These are phyloP conservation scores for Phaffia tasmanica DNA, from an alignment of 768 basidiomycete genomes.

Conservation along the genomic window DNA sequence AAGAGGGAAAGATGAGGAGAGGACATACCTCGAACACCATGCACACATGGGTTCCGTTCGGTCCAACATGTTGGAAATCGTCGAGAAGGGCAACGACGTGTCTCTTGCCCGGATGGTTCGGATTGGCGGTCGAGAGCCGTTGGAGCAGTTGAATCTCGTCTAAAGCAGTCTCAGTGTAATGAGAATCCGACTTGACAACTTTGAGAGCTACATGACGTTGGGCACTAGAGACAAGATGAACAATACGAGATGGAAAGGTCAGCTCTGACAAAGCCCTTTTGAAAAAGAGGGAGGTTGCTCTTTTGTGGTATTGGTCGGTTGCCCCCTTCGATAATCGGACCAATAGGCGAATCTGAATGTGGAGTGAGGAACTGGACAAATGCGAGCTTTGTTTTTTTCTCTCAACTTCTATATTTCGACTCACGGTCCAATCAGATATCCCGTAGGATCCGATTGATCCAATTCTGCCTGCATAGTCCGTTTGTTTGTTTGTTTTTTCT, in stretches of 20 bases:
- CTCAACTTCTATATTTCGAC: too few relatives aligned
- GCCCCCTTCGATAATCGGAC: background rate
- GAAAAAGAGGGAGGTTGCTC: too few relatives aligned
- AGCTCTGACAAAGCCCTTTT: background rate
- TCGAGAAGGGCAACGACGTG: slow-evolving; percentile 97
- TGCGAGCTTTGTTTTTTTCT: too few relatives aligned
- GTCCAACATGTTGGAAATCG: slow-evolving; percentile 92
- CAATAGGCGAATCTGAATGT: background rate
- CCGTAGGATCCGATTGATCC: background rate
- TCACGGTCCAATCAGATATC: too few relatives aligned
- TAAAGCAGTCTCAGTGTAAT: slow-evolving; percentile 95
- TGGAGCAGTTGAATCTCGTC: slow-evolving; percentile 98
- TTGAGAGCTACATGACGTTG: slow-evolving; percentile 96
- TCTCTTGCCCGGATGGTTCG: slow-evolving; percentile 70
- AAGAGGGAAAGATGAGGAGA: slow-evolving; percentile 32
- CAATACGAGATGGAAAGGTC: background rate
- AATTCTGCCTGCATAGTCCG: background rate
- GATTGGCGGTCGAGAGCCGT: slow-evolving; percentile 75
- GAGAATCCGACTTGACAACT: slow-evolving; percentile 91
- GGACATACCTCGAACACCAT: slow-evolving; percentile 79
- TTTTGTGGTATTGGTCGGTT: background rate
- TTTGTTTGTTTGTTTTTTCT: too few relatives aligned
- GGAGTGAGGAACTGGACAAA: background rate
- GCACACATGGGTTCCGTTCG: slow-evolving; percentile 94
- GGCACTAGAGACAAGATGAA: slow-evolving; percentile 47